phyloP scores from a whole-genome alignment of 2,329 filamentous ascomycete species.

The Cephalotrichum gorgonifer region DNA sequence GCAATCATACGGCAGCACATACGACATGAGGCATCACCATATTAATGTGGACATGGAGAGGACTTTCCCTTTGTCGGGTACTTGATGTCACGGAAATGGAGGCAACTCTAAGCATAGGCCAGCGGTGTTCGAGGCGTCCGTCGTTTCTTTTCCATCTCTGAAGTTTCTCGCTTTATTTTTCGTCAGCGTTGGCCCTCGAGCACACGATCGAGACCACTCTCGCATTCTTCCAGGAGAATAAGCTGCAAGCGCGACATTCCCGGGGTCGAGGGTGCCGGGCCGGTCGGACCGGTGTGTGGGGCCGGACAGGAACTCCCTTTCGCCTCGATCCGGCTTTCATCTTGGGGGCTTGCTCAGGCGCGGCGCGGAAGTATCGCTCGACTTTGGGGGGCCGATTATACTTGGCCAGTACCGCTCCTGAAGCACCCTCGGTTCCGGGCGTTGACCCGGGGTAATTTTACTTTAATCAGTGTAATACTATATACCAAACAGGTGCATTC shows the following conservation, averaged over 20 bases:
- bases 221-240: neutral
- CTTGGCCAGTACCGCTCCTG: neutral
- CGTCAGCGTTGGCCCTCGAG: neutral
- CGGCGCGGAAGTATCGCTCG: neutral
- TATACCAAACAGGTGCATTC: neutral
- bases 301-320: no score
- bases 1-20: neutral
- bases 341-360: neutral
- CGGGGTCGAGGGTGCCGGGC: neutral
- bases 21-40: neutral
- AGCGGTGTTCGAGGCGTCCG: slow-evolving; percentile 4
- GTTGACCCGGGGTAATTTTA: neutral
- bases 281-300: no score
- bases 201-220: neutral
- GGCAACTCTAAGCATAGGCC: slow-evolving; percentile 3
- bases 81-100: neutral
- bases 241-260: neutral
- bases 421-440: neutral
- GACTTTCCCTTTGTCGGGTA: neutral
- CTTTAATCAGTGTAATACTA: neutral
- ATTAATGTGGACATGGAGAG: slow-evolving; percentile 1
- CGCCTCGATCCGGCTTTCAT: no score
- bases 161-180: neutral
- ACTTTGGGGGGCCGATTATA: neutral
- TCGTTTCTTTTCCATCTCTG: neutral